Evolutionary conservation across 257 asterid genomes (phyloP).

Genomic region (Solanum dulcamara): DNA sequence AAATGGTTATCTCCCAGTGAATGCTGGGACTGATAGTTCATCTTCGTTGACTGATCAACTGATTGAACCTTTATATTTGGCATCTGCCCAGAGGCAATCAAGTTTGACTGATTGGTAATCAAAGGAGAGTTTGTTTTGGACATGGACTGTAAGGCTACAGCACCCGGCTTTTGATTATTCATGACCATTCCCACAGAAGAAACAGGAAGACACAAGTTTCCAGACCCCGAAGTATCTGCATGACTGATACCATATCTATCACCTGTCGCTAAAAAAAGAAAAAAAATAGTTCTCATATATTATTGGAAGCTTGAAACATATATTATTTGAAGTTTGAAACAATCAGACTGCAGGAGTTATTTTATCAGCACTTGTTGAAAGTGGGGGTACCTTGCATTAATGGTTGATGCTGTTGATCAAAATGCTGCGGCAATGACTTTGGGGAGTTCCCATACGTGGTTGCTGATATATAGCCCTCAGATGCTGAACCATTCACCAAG

Average conservation of each 20-base stretch:
- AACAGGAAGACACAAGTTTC: conserved; percentile 48
- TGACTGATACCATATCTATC: conserved; percentile 57
- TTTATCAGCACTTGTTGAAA: neutral
- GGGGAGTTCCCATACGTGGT: conserved; percentile 45
- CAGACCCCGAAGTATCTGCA: conserved; percentile 62
- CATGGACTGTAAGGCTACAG: conserved; percentile 44
- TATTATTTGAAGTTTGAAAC: neutral
- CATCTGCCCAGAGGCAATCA: conserved; percentile 40
- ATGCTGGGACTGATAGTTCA: conserved; percentile 47
- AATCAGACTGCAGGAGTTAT: neutral
- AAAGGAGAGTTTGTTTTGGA: conserved; percentile 34
- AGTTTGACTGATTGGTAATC: conserved; percentile 37
- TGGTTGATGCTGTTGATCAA: conserved; percentile 67
- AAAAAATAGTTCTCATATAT: neutral
- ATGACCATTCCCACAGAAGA: conserved; percentile 42
- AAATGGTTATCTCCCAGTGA: conserved; percentile 34
- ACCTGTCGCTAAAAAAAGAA: conserved; percentile 40
- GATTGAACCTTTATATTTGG: conserved; percentile 36
- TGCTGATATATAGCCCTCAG: conserved; percentile 49
- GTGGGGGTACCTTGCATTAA: conserved; percentile 44
- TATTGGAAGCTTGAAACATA: neutral
- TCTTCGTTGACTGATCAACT: conserved; percentile 39
- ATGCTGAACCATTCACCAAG: conserved; percentile 33
- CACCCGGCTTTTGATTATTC: conserved; percentile 40
- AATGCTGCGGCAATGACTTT: conserved; percentile 40